phyloP scores from a whole-genome alignment of 805 yeast genomes.

The Wickerhamiella lipophila region DNA sequence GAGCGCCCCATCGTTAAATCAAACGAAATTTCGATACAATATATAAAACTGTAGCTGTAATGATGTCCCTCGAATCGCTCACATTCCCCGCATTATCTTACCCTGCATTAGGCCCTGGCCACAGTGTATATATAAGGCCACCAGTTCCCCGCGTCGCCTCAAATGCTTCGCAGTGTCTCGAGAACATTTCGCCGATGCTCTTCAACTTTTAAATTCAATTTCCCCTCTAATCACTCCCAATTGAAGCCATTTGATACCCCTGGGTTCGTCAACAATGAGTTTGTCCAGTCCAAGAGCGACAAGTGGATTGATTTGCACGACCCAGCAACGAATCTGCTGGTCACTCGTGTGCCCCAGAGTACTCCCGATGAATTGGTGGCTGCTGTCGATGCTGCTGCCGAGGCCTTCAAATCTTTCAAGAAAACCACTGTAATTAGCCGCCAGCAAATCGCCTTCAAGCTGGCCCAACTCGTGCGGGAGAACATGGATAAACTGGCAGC shows the following conservation, averaged over 20 bases:
- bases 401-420: constrained; percentile 49
- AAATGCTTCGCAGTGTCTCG: neutral
- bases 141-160: neutral
- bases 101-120: neutral
- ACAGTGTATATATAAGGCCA: neutral
- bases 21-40: no score
- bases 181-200: neutral
- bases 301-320: constrained; percentile 60
- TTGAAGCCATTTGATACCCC: constrained; percentile 28
- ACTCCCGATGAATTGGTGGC: constrained; percentile 51
- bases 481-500: constrained; percentile 60
- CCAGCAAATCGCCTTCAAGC: constrained; percentile 55
- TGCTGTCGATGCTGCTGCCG: constrained; percentile 52
- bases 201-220: constrained; percentile 14
- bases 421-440: constrained; percentile 38
- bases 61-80: no score
- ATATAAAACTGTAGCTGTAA: no score
- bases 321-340: constrained; percentile 59
- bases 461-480: constrained; percentile 47
- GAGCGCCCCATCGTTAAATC: no score
- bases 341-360: constrained; percentile 58
- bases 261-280: constrained; percentile 35
- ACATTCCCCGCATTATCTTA: neutral
- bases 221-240: constrained; percentile 25
- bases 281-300: constrained; percentile 37